Conservation (phyloP, 305 asterid genomes). For the Plantago lanceolata region DNA sequence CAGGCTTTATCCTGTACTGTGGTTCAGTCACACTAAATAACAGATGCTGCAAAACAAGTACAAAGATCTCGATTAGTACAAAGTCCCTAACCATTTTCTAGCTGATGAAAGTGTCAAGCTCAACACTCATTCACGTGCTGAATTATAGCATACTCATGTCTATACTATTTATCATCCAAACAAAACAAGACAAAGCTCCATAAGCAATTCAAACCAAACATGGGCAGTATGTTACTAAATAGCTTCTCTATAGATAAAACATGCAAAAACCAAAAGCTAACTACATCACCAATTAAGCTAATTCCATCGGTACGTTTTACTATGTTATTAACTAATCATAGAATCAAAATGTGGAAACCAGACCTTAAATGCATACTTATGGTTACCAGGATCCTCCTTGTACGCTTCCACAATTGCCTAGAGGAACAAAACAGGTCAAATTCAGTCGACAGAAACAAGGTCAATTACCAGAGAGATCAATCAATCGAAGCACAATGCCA, state of each 20-base stretch:
- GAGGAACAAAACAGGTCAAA: conserved; percentile 14
- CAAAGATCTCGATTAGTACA: conserved; percentile 20
- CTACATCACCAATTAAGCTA: neutral
- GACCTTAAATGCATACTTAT: conserved; percentile 88
- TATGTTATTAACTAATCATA: neutral
- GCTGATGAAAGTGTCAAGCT: too few species aligned
- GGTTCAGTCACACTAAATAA: conserved; percentile 87
- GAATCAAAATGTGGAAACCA: conserved; percentile 22
- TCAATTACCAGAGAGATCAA: too few species aligned
- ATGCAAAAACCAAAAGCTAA: neutral
- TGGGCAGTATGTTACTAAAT: neutral
- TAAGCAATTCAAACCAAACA: conserved; percentile 6
- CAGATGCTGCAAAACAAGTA: conserved; percentile 71
- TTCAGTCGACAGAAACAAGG: conserved; percentile 11
- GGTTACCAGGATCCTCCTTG: conserved; percentile 84
- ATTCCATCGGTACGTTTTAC: neutral
- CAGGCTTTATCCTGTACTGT: conserved; percentile 69
- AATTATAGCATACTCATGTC: too few species aligned
- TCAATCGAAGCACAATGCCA: too few species aligned
- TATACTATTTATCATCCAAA: neutral
- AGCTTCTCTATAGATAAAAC: neutral
- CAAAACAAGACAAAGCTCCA: conserved; percentile 2
- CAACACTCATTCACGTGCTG: too few species aligned
- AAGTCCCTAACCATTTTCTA: neutral
- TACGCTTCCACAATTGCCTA: conserved; percentile 89